A percentile compares a stretch with the other conserved stretches of the same genome.
These are phyloP conservation scores for Circinella umbellata DNA, from an alignment of 371 early-diverging fungal species.

Conservation along the genomic window DNA sequence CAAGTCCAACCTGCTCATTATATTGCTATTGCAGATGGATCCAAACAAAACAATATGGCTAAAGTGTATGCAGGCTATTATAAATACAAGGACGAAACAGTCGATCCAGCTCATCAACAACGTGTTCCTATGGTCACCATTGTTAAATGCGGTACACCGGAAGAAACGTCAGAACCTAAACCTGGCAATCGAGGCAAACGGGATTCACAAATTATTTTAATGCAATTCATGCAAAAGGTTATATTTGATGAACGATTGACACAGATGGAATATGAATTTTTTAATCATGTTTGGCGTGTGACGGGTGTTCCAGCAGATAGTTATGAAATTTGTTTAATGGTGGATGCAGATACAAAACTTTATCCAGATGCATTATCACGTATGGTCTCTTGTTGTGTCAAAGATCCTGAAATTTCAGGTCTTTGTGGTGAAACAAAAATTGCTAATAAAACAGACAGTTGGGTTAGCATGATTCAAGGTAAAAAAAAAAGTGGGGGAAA, in stretches of 20 bases:
- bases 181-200: slow-evolving; percentile 99
- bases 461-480: slow-evolving; percentile 94
- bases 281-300: slow-evolving; percentile 84
- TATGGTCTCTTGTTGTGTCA: slow-evolving; percentile 74
- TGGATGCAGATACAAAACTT: slow-evolving; percentile 96
- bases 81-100: slow-evolving; percentile 61
- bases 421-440: slow-evolving; percentile 91
- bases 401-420: slow-evolving; percentile 80
- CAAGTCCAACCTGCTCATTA: slow-evolving; percentile 79
- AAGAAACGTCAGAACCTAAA: slow-evolving; percentile 71
- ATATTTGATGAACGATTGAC: slow-evolving; percentile 96
- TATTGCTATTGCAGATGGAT: slow-evolving; percentile 94
- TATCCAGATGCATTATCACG: slow-evolving; percentile 77
- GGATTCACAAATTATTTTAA: slow-evolving; percentile 97
- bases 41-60: slow-evolving; percentile 94
- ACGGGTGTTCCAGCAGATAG: slow-evolving; percentile 83
- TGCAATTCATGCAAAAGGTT: slow-evolving; percentile 95
- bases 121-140: slow-evolving; percentile 89
- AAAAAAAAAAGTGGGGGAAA: background rate
- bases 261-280: slow-evolving; percentile 94
- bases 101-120: slow-evolving; percentile 52
- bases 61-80: slow-evolving; percentile 94
- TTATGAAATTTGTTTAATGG: slow-evolving; percentile 94
- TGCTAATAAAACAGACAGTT: slow-evolving; percentile 80
- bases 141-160: slow-evolving; percentile 90